Base-by-base conservation (phyloP, 768 basidiomycete genomes). In the Mycena venus region DNA sequence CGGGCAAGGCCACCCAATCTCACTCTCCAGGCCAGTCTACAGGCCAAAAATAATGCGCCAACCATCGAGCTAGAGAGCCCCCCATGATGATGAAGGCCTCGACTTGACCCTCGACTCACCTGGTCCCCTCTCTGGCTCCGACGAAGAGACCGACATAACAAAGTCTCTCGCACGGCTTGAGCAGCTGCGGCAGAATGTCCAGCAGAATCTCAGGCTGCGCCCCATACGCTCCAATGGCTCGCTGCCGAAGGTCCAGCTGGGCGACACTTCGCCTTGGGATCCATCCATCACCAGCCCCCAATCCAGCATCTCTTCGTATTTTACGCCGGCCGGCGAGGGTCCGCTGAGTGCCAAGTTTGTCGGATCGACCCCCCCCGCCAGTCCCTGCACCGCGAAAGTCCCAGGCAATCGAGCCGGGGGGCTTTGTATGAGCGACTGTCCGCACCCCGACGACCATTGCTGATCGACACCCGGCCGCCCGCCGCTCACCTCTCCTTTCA, bases 401-500 rank as follows among this genome's bases (percentile, higher is more conserved):
- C 25, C 82, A 80, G 68, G 84, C 90, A 53, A 82, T 90, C 75
- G 84, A 86, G 25, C 86, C 92, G 17, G 85, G n/a, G 83, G 32
- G 74, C 85, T 11, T 87, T 92, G 65, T 85, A 86, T 63, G 80
- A 81, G 60, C 89, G 90, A 29, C 87, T 94, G 21, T 81, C 84
- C 56, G 86, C 88, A n/a, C 75, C 82, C 11, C 82, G 81, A 36
- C 90, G 88, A 3, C 94, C 95, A 11, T 85, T 97, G 27, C 84
- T 98, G 71, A 89, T 98, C 80, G 96, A 98, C 83, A 95, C 95
- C 44, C 91, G 96, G 5, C 91, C 94, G 4, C 87, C 92, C 23
- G 86, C 90, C 1, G 86, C 91, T 12, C 95, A 92, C 84, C 86
- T 92, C 40, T 84, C 90, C 3, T 88, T 87, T 68, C 95, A 92